phyloP scores from a whole-genome alignment of 140 eudicot species.

The Anethum foeniculum region DNA sequence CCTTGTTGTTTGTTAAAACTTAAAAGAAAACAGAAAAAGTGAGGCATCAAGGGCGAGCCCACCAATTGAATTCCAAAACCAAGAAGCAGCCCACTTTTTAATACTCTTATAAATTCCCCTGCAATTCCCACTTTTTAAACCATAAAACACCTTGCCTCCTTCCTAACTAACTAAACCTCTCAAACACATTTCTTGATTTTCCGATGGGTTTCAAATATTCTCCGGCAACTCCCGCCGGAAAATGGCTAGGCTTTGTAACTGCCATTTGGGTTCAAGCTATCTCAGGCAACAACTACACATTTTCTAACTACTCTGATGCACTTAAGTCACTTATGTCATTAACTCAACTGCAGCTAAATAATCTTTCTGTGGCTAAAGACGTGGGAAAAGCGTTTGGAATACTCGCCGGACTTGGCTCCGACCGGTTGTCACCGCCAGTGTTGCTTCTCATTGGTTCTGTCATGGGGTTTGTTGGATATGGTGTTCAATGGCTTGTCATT shows the following conservation, averaged over 20 bases:
- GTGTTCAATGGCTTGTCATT: constrained; percentile 2
- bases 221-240: constrained; percentile 9
- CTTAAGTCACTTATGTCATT: background rate
- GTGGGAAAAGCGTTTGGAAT: constrained; percentile 6
- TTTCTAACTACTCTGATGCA: constrained; percentile 5
- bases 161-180: background rate
- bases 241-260: constrained; percentile 10
- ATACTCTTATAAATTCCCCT: background rate
- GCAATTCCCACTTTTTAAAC: background rate
- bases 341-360: background rate
- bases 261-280: constrained; percentile 2
- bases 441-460: constrained; percentile 2
- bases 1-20: background rate
- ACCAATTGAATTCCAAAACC: background rate
- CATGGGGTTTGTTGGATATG: background rate
- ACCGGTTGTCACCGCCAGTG: background rate
- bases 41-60: background rate
- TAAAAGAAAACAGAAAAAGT: background rate
- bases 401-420: constrained; percentile 12
- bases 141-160: background rate
- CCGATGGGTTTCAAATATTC: constrained; percentile 7
- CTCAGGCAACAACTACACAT: constrained; percentile 6
- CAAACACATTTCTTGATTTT: background rate
- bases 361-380: constrained; percentile 3
- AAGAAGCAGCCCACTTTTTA: background rate